Percentiles rank a stretch among this genome's conserved stretches.
phyloP scores from a whole-genome alignment of 2,329 filamentous ascomycete species.

The Penicillium sp. region DNA sequence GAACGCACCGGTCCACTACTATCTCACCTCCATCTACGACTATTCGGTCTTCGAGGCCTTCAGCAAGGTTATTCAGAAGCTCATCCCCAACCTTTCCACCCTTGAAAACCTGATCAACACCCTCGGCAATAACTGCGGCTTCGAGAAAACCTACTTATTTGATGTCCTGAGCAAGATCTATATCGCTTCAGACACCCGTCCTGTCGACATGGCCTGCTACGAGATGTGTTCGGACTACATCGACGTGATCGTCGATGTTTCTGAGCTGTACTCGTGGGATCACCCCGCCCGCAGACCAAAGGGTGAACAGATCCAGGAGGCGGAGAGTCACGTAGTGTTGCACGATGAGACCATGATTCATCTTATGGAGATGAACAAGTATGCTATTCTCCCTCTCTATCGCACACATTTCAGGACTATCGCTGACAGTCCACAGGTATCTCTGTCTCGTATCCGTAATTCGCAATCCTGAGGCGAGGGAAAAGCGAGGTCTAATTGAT shows the following conservation, averaged over 20 bases:
- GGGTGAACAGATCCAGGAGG: slow-evolving; percentile 49
- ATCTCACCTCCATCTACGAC: slow-evolving; percentile 96
- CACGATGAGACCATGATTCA: slow-evolving; percentile 62
- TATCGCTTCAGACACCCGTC: slow-evolving; percentile 90
- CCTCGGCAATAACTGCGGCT: slow-evolving; percentile 85
- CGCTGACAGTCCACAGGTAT: slow-evolving; percentile 44
- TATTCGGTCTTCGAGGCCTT: slow-evolving; percentile 98
- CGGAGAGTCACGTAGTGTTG: slow-evolving; percentile 60
- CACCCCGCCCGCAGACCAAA: slow-evolving; percentile 41
- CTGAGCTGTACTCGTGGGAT: slow-evolving; percentile 85
- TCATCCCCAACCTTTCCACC: slow-evolving; percentile 87
- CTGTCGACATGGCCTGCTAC: slow-evolving; percentile 91
- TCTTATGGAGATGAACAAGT: slow-evolving; percentile 64
- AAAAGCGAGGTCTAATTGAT: slow-evolving; percentile 62
- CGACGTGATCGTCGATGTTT: slow-evolving; percentile 95
- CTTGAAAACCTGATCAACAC: slow-evolving; percentile 93
- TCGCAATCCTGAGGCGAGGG: slow-evolving; percentile 59
- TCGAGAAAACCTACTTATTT: slow-evolving; percentile 97
- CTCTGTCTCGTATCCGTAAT: slow-evolving; percentile 62
- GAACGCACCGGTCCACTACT: slow-evolving; percentile 89
- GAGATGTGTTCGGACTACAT: slow-evolving; percentile 99
- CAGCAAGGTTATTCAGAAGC: slow-evolving; percentile 95
- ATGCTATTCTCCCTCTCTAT: slow-evolving; percentile 22
- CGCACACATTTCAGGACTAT: not conserved
- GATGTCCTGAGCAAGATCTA: slow-evolving; percentile 98